Conservation (phyloP, 352 stramenopile genomes). For the Phytophthora pseudosyringae region DNA sequence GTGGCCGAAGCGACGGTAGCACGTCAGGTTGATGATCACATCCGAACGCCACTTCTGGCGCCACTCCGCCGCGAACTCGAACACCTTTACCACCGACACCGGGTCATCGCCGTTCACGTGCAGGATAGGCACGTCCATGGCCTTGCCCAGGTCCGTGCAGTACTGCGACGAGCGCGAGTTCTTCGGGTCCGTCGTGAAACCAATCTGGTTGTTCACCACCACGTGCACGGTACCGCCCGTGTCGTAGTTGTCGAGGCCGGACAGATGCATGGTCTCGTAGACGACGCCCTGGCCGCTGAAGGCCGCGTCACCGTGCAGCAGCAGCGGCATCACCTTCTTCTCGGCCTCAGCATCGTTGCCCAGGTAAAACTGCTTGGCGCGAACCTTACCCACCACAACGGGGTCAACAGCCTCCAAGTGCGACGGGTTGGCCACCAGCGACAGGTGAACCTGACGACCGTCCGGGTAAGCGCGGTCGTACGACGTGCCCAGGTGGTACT, state of each 20-base stretch:
- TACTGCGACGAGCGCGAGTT: conserved; percentile 95
- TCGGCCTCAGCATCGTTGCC: conserved; percentile 89
- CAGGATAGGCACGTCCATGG: conserved; percentile 93
- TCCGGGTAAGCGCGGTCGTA: conserved; percentile 97
- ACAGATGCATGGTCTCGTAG: conserved; percentile 98
- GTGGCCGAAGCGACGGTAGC: conserved; percentile 97
- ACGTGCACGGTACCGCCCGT: conserved; percentile 98
- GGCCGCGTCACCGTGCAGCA: conserved; percentile 97
- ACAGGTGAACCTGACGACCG: conserved; percentile 94
- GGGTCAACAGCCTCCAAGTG: conserved; percentile 98
- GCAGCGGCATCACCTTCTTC: conserved; percentile 92
- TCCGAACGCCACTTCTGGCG: conserved; percentile 85
- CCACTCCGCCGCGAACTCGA: conserved; percentile 91
- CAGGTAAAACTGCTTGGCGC: conserved; percentile 97
- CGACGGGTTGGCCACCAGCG: conserved; percentile 96
- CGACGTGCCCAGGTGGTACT: conserved; percentile 98
- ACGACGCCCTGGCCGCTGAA: conserved; percentile 97
- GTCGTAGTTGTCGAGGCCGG: conserved; percentile 93
- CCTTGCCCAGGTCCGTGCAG: conserved; percentile 96
- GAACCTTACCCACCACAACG: conserved; percentile 94
- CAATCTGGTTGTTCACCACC: conserved; percentile 98
- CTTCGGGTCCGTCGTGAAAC: conserved; percentile 97
- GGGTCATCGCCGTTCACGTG: conserved; percentile 97
- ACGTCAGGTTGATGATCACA: conserved; percentile 98
- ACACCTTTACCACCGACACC: conserved; percentile 85